A percentile compares a stretch with the other conserved stretches of the same genome.
phyloP scores from a whole-genome alignment of 768 basidiomycete genomes.

The Exsudoporus frostii region DNA sequence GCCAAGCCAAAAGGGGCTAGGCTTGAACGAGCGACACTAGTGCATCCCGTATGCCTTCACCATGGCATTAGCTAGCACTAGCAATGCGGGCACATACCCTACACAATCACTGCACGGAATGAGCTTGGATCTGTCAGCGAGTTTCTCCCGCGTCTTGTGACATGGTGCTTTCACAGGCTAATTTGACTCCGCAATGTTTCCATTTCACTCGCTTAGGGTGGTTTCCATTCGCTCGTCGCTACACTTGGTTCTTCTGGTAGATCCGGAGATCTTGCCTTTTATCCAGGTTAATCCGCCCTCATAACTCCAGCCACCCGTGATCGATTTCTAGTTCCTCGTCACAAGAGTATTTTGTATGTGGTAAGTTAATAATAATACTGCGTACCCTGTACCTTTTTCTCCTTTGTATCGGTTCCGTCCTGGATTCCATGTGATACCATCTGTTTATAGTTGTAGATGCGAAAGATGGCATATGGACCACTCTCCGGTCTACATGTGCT shows the following conservation, averaged over 20 bases:
- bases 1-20: no score
- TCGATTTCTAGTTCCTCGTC: neutral
- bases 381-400: slow-evolving; percentile 13
- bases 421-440: neutral
- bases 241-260: neutral
- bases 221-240: neutral
- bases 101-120: no score
- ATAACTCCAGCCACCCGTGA: neutral
- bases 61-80: no score
- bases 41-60: no score
- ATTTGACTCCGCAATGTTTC: neutral
- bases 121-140: neutral
- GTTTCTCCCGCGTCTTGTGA: neutral
- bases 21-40: no score
- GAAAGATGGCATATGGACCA: neutral
- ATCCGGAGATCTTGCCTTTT: neutral
- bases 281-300: neutral
- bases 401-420: neutral
- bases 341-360: neutral
- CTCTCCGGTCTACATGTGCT: neutral
- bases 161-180: neutral
- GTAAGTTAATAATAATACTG: slow-evolving; percentile 7
- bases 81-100: neutral
- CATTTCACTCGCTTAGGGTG: neutral
- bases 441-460: slow-evolving; percentile 1